Base-by-base conservation (phyloP, 2,329 filamentous ascomycete genomes). In the Fusarium longipes region DNA sequence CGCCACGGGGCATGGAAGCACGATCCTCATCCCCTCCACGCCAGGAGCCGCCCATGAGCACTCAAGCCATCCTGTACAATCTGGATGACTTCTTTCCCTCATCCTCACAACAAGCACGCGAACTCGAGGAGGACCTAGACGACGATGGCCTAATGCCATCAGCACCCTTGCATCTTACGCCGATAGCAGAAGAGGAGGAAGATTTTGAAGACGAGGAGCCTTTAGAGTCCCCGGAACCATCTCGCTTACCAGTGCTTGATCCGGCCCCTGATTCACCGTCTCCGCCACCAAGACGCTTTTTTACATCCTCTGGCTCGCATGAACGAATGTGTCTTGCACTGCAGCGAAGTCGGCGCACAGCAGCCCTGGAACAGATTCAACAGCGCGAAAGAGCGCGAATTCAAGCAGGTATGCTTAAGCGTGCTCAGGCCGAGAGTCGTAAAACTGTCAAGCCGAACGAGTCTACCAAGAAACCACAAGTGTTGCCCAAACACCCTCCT, bases 11-110 rank as follows among this genome's bases (percentile, higher is more conserved):
- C 4, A 50, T 57, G 27, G 49, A 67, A 33, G 65, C 57, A 22
- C 54, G 61, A 14, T 70, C 67, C 11, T 61, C 60, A 2, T 59
- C 58, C 5, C 65, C 54, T 5, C 67, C 68, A 1, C 66, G 33
- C 1, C 73, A 76, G 35, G 42, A 57, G 3, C 77, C 77, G 4
- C 79, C 78, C 3, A 68, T 76, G 24, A 84, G 83, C 65, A 87
- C 85, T 0, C 86, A 87, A 61, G 77, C 81, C 10, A 86, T 87
- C n/a, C 75, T 87, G 10, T 75, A 80, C 38, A 79, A 85, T 59
- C 70, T 84, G 9, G 84, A 86, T 36, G 84, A 86, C 53, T 82
- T 87, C 62, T 84, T 87, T 42, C 85, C 85, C 1, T 84, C 81
- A n/a, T 80, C 84, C 1, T 86, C 84, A 0, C 86, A 89, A 68